Conservation (phyloP, 202 grass and related monocot species). For the Digitaria exilis region DNA sequence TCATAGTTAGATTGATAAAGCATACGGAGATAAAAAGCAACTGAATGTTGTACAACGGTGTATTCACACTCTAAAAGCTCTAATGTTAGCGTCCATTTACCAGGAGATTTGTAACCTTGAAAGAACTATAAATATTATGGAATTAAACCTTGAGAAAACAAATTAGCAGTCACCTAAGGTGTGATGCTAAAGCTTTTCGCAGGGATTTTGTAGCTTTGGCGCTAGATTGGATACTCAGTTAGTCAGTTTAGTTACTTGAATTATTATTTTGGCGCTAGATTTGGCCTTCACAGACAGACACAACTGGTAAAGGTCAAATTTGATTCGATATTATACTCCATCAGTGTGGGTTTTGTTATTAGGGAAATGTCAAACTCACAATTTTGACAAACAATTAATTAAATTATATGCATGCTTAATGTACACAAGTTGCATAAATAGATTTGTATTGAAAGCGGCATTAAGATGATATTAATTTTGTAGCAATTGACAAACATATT, state of each 20-base stretch:
- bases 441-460: no score
- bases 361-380: no score
- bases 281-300: not conserved
- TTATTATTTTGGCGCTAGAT: not conserved
- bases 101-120: not conserved
- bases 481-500: no score
- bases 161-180: not conserved
- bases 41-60: not conserved
- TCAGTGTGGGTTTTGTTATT: no score
- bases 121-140: not conserved
- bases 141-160: not conserved
- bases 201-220: not conserved
- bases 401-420: no score
- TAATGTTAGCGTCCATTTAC: not conserved
- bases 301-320: not conserved
- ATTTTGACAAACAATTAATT: no score
- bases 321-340: not conserved
- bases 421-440: no score
- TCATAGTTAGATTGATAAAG: slow-evolving; percentile 17
- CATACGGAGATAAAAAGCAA: slow-evolving; percentile 5
- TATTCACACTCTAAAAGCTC: not conserved
- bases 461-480: no score
- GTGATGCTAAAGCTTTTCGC: not conserved
- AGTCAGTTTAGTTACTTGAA: not conserved
- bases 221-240: not conserved